Conservation (phyloP, 352 stramenopile species). For the Discostella stelligera region DNA sequence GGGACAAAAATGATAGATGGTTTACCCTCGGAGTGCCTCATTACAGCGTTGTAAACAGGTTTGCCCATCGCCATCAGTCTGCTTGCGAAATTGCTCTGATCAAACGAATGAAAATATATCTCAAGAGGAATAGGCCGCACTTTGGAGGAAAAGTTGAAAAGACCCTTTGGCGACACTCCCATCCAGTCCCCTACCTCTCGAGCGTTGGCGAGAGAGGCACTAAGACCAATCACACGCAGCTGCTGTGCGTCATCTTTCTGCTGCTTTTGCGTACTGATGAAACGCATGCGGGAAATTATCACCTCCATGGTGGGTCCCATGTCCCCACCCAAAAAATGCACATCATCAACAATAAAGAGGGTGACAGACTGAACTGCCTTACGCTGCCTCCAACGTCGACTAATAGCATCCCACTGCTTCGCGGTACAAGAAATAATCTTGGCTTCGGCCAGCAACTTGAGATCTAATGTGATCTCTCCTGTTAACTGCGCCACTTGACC, state of each 20-base stretch:
- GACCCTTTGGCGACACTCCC: conserved; percentile 87
- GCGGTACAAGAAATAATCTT: conserved; percentile 93
- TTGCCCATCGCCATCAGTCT: conserved; percentile 98
- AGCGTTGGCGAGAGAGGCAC: conserved; percentile 96
- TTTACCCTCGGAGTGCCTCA: conserved; percentile 87
- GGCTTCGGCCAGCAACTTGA: conserved; percentile 88
- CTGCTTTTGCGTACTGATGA: conserved; percentile 88
- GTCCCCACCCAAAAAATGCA: conserved; percentile 93
- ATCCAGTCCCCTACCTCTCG: conserved; percentile 98
- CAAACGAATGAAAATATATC: conserved; percentile 96
- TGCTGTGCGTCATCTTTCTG: conserved; percentile 44
- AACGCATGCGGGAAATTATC: conserved; percentile 96
- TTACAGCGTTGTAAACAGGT: conserved; percentile 94
- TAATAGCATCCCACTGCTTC: conserved; percentile 95
- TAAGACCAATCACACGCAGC: conserved; percentile 93
- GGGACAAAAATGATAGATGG: conserved; percentile 96
- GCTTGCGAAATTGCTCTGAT: conserved; percentile 95
- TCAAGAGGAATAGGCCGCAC: conserved; percentile 93
- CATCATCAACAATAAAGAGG: conserved; percentile 95
- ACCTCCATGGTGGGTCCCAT: conserved; percentile 93
- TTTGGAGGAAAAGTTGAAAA: conserved; percentile 97
- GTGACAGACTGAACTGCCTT: conserved; percentile 93
- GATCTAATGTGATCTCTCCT: conserved; percentile 91
- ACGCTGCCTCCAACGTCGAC: conserved; percentile 93
- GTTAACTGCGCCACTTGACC: conserved; percentile 90